These are phyloP conservation scores for Boletus subparvulus DNA, from an alignment of 768 basidiomycete genomes.

Conservation along the genomic window DNA sequence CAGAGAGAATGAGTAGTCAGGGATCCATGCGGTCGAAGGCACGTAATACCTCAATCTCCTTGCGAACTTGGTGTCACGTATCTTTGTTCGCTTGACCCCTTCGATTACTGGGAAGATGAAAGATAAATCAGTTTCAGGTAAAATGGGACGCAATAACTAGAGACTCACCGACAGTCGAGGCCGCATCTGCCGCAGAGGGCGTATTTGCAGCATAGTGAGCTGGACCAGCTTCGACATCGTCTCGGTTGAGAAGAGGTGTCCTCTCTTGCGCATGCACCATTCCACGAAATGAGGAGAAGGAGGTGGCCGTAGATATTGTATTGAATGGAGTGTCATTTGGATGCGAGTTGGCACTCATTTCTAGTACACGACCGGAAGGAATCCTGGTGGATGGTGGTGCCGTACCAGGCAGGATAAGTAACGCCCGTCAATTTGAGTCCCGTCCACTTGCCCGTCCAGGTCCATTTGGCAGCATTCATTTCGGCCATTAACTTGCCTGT, in stretches of 20 bases:
- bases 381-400: background rate
- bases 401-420: too few species aligned
- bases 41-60: conserved; percentile 71
- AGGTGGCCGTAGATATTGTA: conserved; percentile 31
- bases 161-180: conserved; percentile 23
- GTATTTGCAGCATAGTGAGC: conserved; percentile 18
- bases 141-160: background rate
- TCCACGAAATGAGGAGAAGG: conserved; percentile 25
- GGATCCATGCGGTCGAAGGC: conserved; percentile 78
- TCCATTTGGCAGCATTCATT: background rate
- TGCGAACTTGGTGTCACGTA: conserved; percentile 34
- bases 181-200: conserved; percentile 12
- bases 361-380: background rate
- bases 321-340: conserved; percentile 10
- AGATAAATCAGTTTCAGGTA: background rate
- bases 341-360: conserved; percentile 13
- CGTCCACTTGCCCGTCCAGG: too few species aligned
- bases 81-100: conserved; percentile 14
- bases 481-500: background rate
- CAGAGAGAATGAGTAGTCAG: conserved; percentile 68
- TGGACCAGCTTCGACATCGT: conserved; percentile 29
- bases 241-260: conserved; percentile 22
- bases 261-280: conserved; percentile 24
- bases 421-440: too few species aligned
- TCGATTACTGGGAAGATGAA: conserved; percentile 3